Conservation (phyloP, 345 rosid species). For the Arabidopsis suecica region DNA sequence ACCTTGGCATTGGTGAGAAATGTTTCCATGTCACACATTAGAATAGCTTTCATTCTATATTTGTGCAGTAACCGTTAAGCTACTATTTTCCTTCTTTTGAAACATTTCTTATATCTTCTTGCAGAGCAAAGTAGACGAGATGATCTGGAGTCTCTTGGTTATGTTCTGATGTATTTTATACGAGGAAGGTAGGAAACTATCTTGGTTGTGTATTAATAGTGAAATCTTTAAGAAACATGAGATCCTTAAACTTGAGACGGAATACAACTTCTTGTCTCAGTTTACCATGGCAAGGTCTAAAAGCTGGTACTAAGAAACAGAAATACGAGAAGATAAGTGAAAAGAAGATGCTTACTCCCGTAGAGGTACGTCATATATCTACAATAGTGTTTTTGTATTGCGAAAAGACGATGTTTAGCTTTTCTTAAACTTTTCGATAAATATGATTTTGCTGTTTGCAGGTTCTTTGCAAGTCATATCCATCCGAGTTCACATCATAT, state of each 20-base stretch:
- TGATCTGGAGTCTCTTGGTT: constrained; percentile 95
- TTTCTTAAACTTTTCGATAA: constrained; percentile 9
- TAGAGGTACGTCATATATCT: constrained; percentile 60
- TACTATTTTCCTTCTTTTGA: neutral
- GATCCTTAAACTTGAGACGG: neutral
- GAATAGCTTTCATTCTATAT: neutral
- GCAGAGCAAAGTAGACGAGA: constrained; percentile 97
- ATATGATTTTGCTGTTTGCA: constrained; percentile 36
- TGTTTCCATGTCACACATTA: constrained; percentile 12
- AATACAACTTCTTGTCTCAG: constrained; percentile 47
- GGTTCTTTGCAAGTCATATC: constrained; percentile 89
- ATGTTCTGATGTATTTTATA: constrained; percentile 89
- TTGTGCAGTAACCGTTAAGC: neutral
- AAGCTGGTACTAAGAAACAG: constrained; percentile 95
- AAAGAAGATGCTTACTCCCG: constrained; percentile 87
- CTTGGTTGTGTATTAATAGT: neutral
- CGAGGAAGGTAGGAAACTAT: constrained; percentile 77
- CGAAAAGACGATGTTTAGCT: neutral
- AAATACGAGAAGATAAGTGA: constrained; percentile 93
- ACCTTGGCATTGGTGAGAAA: constrained; percentile 82
- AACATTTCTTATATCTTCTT: constrained; percentile 29
- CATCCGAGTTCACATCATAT: constrained; percentile 89
- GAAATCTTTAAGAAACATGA: constrained; percentile 5
- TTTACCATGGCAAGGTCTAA: constrained; percentile 97
- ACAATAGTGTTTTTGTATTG: neutral